Conservation (phyloP, 2,329 filamentous ascomycete genomes). For the Xylariaceae sp. region DNA sequence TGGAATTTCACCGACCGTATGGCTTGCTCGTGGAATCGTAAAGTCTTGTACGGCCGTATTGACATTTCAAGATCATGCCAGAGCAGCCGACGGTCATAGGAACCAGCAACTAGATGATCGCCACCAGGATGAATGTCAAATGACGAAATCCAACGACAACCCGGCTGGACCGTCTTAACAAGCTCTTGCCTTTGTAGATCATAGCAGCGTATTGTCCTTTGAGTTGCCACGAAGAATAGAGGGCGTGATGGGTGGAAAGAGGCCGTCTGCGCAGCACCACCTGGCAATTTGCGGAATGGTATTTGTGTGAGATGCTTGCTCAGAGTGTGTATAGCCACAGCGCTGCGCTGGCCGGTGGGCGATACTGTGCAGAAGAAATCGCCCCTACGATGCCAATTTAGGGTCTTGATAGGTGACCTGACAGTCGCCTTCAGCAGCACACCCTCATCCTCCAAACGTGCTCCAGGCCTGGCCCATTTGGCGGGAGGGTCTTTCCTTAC, state of each 20-base stretch:
- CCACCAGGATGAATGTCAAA: slow-evolving; percentile 94
- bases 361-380: slow-evolving; percentile 95
- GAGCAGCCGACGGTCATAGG: slow-evolving; percentile 89
- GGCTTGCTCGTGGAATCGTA: slow-evolving; percentile 92
- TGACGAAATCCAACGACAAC: slow-evolving; percentile 89
- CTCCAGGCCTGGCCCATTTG: slow-evolving; percentile 82
- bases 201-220: slow-evolving; percentile 91
- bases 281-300: slow-evolving; percentile 81
- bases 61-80: slow-evolving; percentile 98
- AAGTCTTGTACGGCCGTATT: slow-evolving; percentile 89
- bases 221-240: slow-evolving; percentile 94
- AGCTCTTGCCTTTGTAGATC: slow-evolving; percentile 91
- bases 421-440: slow-evolving; percentile 84
- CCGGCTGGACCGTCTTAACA: slow-evolving; percentile 90
- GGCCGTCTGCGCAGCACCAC: slow-evolving; percentile 77
- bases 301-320: slow-evolving; percentile 95
- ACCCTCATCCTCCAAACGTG: slow-evolving; percentile 75
- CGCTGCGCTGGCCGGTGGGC: slow-evolving; percentile 76
- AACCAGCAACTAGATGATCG: slow-evolving; percentile 92
- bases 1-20: slow-evolving; percentile 92
- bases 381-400: slow-evolving; percentile 92
- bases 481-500: slow-evolving; percentile 76
- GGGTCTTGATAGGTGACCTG: slow-evolving; percentile 79
- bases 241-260: slow-evolving; percentile 95
- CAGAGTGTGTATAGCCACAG: slow-evolving; percentile 92